Evolutionary conservation across 306 rosid species (phyloP).

Genomic region (Luffa aegyptiaca): DNA sequence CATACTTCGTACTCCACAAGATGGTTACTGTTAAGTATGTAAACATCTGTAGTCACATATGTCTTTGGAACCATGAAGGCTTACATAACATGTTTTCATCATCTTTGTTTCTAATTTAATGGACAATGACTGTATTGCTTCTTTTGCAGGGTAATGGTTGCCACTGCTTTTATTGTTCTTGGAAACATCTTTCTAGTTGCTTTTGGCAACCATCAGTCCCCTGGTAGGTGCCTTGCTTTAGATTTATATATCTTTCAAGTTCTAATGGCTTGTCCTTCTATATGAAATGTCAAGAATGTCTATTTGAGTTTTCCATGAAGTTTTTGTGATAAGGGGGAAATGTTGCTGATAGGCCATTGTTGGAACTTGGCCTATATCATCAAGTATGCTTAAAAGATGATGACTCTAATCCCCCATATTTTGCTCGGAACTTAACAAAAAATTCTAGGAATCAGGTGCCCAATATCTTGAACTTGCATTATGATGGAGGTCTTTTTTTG

Average conservation of each 20-base stretch:
- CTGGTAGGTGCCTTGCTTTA: conserved; percentile 44
- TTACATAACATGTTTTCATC: neutral
- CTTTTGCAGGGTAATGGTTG: conserved; percentile 72
- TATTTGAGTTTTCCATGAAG: neutral
- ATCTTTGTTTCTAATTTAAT: conserved; percentile 8
- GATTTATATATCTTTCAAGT: neutral
- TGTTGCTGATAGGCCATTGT: neutral
- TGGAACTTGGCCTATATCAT: neutral
- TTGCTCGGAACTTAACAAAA: neutral
- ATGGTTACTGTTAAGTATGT: conserved; percentile 90
- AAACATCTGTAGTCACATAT: neutral
- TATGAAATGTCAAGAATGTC: neutral
- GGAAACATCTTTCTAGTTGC: conserved; percentile 91
- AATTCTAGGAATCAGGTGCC: neutral
- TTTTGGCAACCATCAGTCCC: conserved; percentile 98
- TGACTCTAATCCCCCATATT: neutral
- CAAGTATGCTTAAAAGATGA: neutral
- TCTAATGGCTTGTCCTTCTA: neutral
- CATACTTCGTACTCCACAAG: conserved; percentile 91
- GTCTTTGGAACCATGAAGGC: neutral
- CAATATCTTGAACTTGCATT: neutral
- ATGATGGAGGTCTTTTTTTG: neutral
- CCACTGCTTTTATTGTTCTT: conserved; percentile 92
- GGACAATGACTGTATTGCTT: neutral
- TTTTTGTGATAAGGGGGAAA: neutral